Percentiles rank a stretch among this genome's conserved stretches.
phyloP scores from a whole-genome alignment of 768 basidiomycete species.

The Tephrocybe sp. region DNA sequence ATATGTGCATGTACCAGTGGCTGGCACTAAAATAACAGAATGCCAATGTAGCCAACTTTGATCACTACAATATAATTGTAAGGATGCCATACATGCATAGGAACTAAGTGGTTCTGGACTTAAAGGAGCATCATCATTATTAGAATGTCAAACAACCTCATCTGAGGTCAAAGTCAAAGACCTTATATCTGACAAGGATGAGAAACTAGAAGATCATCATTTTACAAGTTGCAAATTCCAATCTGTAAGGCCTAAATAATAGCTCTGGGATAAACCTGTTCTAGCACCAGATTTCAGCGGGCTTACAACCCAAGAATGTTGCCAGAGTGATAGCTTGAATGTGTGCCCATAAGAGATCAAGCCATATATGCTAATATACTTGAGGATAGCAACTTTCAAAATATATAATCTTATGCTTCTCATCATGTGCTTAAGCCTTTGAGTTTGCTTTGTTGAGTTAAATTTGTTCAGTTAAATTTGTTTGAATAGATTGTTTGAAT shows the following conservation, averaged over 20 bases:
- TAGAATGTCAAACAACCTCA: too few species aligned
- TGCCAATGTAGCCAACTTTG: slow-evolving; percentile 36
- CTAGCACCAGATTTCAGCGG: slow-evolving; percentile 14
- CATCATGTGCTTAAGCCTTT: too few species aligned
- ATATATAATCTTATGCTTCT: too few species aligned
- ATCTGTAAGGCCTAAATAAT: too few species aligned
- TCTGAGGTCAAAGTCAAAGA: slow-evolving; percentile 23
- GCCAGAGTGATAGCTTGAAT: slow-evolving; percentile 11
- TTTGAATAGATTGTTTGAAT: too few species aligned
- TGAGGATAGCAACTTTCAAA: neutral
- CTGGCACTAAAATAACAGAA: too few species aligned
- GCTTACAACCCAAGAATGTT: slow-evolving; percentile 20
- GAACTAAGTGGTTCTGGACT: too few species aligned
- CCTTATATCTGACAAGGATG: too few species aligned
- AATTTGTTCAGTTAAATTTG: too few species aligned
- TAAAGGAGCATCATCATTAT: too few species aligned
- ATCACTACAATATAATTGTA: slow-evolving; percentile 34
- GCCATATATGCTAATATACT: neutral
- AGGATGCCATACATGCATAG: slow-evolving; percentile 30
- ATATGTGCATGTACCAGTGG: too few species aligned
- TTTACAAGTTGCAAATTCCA: neutral
- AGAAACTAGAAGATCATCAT: slow-evolving; percentile 12
- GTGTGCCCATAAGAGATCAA: neutral
- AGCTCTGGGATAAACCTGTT: slow-evolving; percentile 19
- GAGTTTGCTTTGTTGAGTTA: too few species aligned